Base-by-base conservation (phyloP, 2,329 filamentous ascomycete genomes). In the Aspergillus brunneoviolaceus region DNA sequence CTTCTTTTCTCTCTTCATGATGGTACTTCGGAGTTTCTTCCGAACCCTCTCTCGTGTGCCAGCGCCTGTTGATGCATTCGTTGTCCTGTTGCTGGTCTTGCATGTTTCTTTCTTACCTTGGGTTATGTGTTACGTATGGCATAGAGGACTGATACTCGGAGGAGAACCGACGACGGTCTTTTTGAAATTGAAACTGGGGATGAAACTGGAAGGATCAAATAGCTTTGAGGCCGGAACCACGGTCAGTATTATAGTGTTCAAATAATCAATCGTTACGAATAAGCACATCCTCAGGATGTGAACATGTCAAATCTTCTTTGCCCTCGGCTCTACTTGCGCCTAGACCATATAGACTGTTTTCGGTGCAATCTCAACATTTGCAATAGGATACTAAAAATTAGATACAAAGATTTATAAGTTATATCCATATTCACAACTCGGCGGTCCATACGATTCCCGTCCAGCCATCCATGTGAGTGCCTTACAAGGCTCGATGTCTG, bases 101-200 rank as follows among this genome's bases (percentile, higher is more conserved):
- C 65, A 63, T 67, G 61, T 66, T 61, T 66, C 58, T 67, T 63
- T 64, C 60, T 39, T 60, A 65, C 31, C 48, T 61, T 66, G 65
- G 67, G 67, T 68, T 64, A 69, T 69, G 67, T 69, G 67, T 69
- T 65, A 69, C 65, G 67, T 65, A 65, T 58, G 65, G 62, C 66
- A 69, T 69, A 69, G 66, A 69, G 58, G 59, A 61, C 52, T 66
- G 39, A 12, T 12, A 52, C 14, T 61, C 55, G 56, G 59, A 60
- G 56, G 63, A 64, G 61, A 60, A 65, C 59, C 66, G 33, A 35
- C 61, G 64, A 67, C 59, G 58, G 55, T 63, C 57, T 56, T 55
- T 59, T 59, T 45, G 55, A 54, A 62, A 58, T 53, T 51, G 54
- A 45, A 53, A 39, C 27, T 51, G 51, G 33, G 55, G 9, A 27